These are phyloP conservation scores for Hypoxylon lienhwacheense DNA, from an alignment of 495 filamentous ascomycete species.

Conservation along the genomic window DNA sequence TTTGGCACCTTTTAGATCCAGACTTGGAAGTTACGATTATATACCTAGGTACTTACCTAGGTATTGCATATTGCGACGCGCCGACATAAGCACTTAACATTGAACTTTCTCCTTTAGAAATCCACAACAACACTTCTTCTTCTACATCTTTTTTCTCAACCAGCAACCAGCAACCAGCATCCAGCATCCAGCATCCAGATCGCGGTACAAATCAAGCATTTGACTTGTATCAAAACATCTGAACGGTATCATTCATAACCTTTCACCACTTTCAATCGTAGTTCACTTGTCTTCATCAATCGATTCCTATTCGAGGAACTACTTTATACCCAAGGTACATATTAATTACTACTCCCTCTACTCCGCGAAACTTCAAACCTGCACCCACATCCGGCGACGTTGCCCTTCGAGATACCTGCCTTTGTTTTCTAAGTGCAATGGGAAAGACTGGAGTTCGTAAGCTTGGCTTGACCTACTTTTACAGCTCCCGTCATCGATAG, in stretches of 20 bases:
- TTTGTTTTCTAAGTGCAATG: slow-evolving; percentile 23
- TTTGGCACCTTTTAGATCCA: slow-evolving; percentile 16
- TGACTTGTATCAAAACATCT: too few species aligned
- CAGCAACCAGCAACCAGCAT: background rate
- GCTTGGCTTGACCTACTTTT: slow-evolving; percentile 21
- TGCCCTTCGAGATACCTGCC: slow-evolving; percentile 4
- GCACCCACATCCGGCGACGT: background rate
- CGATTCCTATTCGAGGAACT: background rate
- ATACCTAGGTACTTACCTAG: background rate
- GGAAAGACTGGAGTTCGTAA: slow-evolving; percentile 28
- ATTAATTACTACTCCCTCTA: background rate
- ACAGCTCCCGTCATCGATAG: slow-evolving; percentile 31
- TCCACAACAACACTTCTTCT: slow-evolving; percentile 1
- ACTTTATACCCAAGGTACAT: background rate
- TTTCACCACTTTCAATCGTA: too few species aligned
- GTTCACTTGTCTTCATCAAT: too few species aligned
- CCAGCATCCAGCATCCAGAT: too few species aligned
- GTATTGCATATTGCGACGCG: slow-evolving; percentile 1
- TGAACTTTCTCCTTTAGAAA: slow-evolving; percentile 5
- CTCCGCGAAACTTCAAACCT: slow-evolving; percentile 1
- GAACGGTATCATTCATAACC: too few species aligned
- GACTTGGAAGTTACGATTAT: slow-evolving; percentile 23
- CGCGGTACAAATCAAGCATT: too few species aligned
- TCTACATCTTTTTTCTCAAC: background rate
- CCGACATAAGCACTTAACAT: slow-evolving; percentile 9